These are phyloP conservation scores for Rubroboletus pulcherrimus DNA, from an alignment of 768 basidiomycete species.

Conservation along the genomic window DNA sequence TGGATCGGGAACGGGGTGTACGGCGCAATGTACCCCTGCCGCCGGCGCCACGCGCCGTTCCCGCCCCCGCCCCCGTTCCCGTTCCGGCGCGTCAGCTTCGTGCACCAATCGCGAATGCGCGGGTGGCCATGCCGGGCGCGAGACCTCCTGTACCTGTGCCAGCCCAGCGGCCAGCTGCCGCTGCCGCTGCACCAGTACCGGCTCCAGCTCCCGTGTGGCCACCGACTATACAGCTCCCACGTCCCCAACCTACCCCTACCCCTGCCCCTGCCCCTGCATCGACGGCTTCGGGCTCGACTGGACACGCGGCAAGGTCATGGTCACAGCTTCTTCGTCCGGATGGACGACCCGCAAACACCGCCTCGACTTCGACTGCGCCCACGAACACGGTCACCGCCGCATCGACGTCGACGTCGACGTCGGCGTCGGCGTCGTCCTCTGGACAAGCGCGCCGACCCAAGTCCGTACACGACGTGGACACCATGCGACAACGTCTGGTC, in stretches of 20 bases:
- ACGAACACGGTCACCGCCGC: not conserved
- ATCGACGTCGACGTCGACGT: not conserved
- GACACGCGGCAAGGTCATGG: no score
- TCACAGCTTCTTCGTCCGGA: no score
- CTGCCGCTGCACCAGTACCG: not conserved
- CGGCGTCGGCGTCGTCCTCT: not conserved
- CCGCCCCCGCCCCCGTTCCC: not conserved
- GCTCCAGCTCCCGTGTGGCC: not conserved
- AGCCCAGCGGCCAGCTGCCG: not conserved
- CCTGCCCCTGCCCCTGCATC: not conserved
- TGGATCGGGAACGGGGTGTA: constrained; percentile 27
- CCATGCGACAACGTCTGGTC: constrained; percentile 22
- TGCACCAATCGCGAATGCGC: not conserved
- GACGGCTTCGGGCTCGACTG: not conserved
- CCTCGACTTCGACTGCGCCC: not conserved
- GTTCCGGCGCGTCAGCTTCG: not conserved
- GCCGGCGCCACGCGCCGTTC: not conserved
- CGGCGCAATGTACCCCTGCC: constrained; percentile 29
- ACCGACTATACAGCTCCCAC: not conserved
- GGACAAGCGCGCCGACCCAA: not conserved
- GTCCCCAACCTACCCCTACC: not conserved
- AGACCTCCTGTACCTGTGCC: not conserved
- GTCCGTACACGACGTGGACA: not conserved
- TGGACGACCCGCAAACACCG: not conserved
- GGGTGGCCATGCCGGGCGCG: not conserved